Evolutionary conservation across 129 eudicot genomes (phyloP).

Genomic region (Daucus carota): DNA sequence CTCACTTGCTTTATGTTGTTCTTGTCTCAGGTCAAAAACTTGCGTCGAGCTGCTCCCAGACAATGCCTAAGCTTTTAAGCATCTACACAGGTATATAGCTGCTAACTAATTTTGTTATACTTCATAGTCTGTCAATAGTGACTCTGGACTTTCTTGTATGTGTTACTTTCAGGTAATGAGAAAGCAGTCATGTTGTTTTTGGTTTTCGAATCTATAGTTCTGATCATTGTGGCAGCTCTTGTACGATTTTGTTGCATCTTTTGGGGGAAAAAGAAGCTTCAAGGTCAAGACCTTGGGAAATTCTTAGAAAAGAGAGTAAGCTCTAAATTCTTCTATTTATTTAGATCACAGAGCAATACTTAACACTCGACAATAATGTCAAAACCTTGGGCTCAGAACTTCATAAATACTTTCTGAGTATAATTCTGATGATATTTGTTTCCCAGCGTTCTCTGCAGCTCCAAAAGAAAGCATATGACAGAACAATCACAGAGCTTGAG

Average conservation of each 20-base stretch:
- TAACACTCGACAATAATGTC: background rate
- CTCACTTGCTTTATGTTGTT: constrained; percentile 1
- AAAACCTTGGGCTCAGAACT: background rate
- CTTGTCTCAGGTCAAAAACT: constrained; percentile 51
- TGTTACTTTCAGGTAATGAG: constrained; percentile 48
- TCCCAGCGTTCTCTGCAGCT: constrained; percentile 71
- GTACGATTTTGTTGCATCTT: constrained; percentile 78
- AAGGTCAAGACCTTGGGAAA: constrained; percentile 57
- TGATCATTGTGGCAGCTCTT: constrained; percentile 47
- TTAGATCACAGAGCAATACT: background rate
- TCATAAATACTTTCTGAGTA: background rate
- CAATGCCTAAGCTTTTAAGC: constrained; percentile 34
- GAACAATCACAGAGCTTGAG: constrained; percentile 62
- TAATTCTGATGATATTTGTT: background rate
- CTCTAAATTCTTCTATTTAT: background rate
- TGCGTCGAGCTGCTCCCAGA: constrained; percentile 64
- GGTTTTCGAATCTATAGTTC: constrained; percentile 48
- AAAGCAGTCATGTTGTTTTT: constrained; percentile 61
- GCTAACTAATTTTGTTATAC: background rate
- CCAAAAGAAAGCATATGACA: constrained; percentile 65
- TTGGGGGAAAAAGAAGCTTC: constrained; percentile 87
- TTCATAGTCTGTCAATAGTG: background rate
- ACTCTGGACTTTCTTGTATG: background rate
- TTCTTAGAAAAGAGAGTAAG: constrained; percentile 92
- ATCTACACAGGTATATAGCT: constrained; percentile 49